Percentiles rank a stretch among this genome's conserved stretches.
These are phyloP conservation scores for Zymoseptoria ardabiliae DNA, from an alignment of 2,329 filamentous ascomycete genomes.

Conservation along the genomic window DNA sequence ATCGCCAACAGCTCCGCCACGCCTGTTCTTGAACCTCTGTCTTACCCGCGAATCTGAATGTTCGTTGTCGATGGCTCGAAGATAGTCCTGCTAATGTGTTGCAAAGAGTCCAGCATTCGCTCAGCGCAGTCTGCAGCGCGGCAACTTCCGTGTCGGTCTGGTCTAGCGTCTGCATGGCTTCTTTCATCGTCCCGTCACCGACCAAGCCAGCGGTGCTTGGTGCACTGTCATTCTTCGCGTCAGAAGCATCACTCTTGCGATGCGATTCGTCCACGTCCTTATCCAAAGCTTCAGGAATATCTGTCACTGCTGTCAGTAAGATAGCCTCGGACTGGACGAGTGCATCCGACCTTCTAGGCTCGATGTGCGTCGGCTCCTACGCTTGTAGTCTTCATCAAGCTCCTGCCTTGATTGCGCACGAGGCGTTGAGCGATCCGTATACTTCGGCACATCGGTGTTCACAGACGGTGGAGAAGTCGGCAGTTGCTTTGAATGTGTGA, in stretches of 20 bases:
- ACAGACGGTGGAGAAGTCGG: slow-evolving; percentile 48
- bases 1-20: slow-evolving; percentile 89
- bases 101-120: slow-evolving; percentile 89
- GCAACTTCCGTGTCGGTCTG: slow-evolving; percentile 56
- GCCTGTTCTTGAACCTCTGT: slow-evolving; percentile 77
- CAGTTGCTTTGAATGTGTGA: slow-evolving; percentile 29
- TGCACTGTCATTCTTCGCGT: slow-evolving; percentile 19
- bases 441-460: slow-evolving; percentile 60
- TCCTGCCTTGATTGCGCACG: slow-evolving; percentile 77
- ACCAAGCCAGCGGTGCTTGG: slow-evolving; percentile 29
- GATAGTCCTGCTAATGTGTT: slow-evolving; percentile 83
- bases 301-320: slow-evolving; percentile 25
- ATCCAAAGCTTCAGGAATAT: slow-evolving; percentile 42
- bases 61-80: slow-evolving; percentile 70
- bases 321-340: slow-evolving; percentile 2
- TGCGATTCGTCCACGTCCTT: slow-evolving; percentile 26
- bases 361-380: slow-evolving; percentile 56
- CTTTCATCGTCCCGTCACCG: slow-evolving; percentile 35
- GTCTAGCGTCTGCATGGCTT: slow-evolving; percentile 46
- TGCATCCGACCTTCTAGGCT: slow-evolving; percentile 63
- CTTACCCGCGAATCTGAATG: slow-evolving; percentile 67
- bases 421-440: slow-evolving; percentile 66
- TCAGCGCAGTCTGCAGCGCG: slow-evolving; percentile 67
- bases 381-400: slow-evolving; percentile 51
- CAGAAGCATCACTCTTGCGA: neutral